A percentile compares a stretch with the other conserved stretches of the same genome.
Evolutionary conservation across 1,284 basidiomycete species (phyloP).

Genomic region (Rhodotorula sp.): DNA sequence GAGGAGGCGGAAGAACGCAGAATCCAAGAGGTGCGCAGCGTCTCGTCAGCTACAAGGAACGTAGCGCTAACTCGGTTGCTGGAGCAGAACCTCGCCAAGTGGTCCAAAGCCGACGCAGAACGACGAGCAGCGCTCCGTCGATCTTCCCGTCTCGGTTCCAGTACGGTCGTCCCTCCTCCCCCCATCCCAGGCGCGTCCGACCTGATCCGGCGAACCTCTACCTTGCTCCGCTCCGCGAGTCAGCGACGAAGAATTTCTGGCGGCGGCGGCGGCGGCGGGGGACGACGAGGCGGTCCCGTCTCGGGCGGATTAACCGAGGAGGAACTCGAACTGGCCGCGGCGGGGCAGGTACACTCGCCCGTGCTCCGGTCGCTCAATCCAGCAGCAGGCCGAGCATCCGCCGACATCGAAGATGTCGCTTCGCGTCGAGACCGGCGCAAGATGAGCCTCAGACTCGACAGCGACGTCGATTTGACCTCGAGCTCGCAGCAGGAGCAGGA

Average conservation of each 20-base stretch:
- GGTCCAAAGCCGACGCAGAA: constrained; percentile 12
- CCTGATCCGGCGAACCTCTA: constrained; percentile 10
- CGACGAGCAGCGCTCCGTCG: constrained; percentile 10
- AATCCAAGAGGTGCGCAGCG: constrained; percentile 2
- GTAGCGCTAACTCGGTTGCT: too few species aligned
- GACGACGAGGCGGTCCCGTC: neutral
- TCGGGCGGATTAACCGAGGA: neutral
- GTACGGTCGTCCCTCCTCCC: constrained; percentile 3
- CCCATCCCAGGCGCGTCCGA: neutral
- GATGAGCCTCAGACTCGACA: constrained; percentile 2
- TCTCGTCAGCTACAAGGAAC: neutral
- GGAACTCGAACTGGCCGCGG: constrained; percentile 11
- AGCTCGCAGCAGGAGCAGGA: too few species aligned
- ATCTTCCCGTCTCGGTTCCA: constrained; percentile 7
- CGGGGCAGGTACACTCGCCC: neutral
- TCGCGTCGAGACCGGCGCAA: constrained; percentile 1
- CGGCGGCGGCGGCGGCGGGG: neutral
- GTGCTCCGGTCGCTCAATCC: neutral
- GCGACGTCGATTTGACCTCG: neutral
- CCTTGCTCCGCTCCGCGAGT: neutral
- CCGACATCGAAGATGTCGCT: neutral
- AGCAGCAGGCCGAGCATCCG: neutral
- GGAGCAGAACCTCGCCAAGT: constrained; percentile 19
- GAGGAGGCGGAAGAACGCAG: constrained; percentile 9
- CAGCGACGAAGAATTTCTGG: neutral